Base-by-base conservation (phyloP, 768 basidiomycete species). In the Boletus fagicola region DNA sequence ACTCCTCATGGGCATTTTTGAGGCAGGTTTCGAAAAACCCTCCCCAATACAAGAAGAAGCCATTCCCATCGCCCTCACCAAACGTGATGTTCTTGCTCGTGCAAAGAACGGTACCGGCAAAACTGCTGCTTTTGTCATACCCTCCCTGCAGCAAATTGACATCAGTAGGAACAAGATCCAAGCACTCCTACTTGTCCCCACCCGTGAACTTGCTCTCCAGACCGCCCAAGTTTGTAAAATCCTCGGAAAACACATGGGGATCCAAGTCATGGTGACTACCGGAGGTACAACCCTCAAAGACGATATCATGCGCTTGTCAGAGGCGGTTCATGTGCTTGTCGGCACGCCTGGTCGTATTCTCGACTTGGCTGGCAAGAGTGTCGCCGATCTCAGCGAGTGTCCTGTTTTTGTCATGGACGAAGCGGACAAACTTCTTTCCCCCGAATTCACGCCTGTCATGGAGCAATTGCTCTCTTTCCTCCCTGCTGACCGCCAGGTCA, bases 41-140 rank as follows among this genome's bases (percentile, higher is more conserved):
- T 96, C 93, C 26, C 96, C 96, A 60, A 98, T 99, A 75, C 96
- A 99, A 80, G 96, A 99, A 83, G 92, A 97, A 78, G 92, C 96
- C 52, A 98, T 98, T 67, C 96, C 96, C 54, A 85, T 93, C 65
- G 94, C 95, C 39, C 86, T 98, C 68, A 86, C 90, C 54, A 90
- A 89, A 66, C 88, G 96, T 70, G 96, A 99, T 77, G 76, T 98
- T 71, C 90, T 96, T 63, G 94, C 94, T 42, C 91, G 94, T 62
- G 94, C 94, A 54, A 95, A 96, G 83, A 93, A 94, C 68, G 92
- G 96, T 62, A 99, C 96, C 4, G 96, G 96, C 62, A 94, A 99
- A 81, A 99, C 96, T 24, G 96, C 95, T 39, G 97, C 96, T 24
- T 99, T 98, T 81, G 92, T 96, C 76, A 98, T 99, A 72, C 96